Evolutionary conservation across 2,329 filamentous ascomycete genomes (phyloP).

Genomic region (Sarocladiaceae sp.): DNA sequence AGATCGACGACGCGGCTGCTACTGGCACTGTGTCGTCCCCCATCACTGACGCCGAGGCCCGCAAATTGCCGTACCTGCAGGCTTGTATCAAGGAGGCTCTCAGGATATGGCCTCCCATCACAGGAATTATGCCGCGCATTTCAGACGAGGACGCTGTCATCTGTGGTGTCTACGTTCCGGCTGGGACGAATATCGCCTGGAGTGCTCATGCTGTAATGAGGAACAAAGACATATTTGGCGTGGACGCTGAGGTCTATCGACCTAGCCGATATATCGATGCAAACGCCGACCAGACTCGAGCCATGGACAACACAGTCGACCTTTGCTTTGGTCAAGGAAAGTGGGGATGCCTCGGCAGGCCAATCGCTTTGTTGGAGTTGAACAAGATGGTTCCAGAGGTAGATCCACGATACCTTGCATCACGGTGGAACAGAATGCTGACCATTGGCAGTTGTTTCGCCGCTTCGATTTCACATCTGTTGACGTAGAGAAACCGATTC

Average conservation of each 20-base stretch:
- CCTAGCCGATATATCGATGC: conserved; percentile 32
- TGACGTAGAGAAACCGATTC: not conserved
- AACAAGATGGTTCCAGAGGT: conserved; percentile 36
- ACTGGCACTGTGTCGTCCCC: conserved; percentile 10
- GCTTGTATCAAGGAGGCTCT: conserved; percentile 44
- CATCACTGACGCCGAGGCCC: conserved; percentile 29
- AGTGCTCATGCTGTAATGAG: conserved; percentile 29
- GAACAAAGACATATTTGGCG: conserved; percentile 26
- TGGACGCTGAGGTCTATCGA: conserved; percentile 26
- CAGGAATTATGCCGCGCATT: conserved; percentile 22
- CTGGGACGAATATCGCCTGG: conserved; percentile 25
- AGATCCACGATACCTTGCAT: conserved; percentile 6
- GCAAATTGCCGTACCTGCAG: conserved; percentile 38
- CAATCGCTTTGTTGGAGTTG: conserved; percentile 32
- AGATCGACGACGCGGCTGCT: conserved; percentile 42
- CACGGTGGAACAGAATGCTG: not conserved
- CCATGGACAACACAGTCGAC: conserved; percentile 31
- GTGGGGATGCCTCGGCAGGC: conserved; percentile 32
- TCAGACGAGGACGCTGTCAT: not conserved
- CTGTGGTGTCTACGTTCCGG: conserved; percentile 26
- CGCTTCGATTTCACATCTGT: conserved; percentile 1
- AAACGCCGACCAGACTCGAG: conserved; percentile 19
- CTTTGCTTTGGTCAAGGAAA: conserved; percentile 32
- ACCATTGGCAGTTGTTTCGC: not conserved
- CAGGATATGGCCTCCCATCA: conserved; percentile 38